Evolutionary conservation across 768 basidiomycete genomes (phyloP).

Genomic region (Gymnopilus junonius): DNA sequence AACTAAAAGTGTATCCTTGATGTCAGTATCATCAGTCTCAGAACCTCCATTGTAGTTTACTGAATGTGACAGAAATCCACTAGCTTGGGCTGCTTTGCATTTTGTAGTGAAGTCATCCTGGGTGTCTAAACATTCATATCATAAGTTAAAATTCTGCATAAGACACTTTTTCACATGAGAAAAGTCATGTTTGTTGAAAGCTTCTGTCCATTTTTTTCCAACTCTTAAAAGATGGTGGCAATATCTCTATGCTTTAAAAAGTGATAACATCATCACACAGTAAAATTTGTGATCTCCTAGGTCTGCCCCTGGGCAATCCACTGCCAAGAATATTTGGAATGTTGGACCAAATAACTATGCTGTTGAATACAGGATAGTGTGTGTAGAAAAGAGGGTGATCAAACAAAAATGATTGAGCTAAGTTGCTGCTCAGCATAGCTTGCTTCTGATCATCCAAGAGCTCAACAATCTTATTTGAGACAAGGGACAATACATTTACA

Average conservation of each 20-base stretch:
- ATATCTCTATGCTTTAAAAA: neutral
- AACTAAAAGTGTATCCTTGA: neutral
- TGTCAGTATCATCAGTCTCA: neutral
- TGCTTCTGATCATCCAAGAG: neutral
- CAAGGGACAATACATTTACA: neutral
- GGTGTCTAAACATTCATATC: slow-evolving; percentile 40
- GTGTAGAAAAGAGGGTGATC: neutral
- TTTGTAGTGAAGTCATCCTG: slow-evolving; percentile 30
- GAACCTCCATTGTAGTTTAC: neutral
- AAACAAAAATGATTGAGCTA: slow-evolving; percentile 8
- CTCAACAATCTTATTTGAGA: neutral
- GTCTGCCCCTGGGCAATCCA: neutral
- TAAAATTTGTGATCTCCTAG: neutral
- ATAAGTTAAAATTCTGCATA: slow-evolving; percentile 33
- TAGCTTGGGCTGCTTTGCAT: neutral
- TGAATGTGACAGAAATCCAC: neutral
- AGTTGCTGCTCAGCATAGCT: too few relatives aligned
- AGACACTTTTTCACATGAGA: slow-evolving; percentile 10
- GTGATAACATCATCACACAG: neutral
- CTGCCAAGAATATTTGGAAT: neutral
- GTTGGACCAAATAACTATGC: fast-evolving
- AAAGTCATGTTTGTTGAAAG: slow-evolving; percentile 21
- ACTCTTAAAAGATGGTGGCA: slow-evolving; percentile 24
- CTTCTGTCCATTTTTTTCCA: slow-evolving; percentile 27
- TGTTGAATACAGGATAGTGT: neutral